Conservation (phyloP, 2,329 filamentous ascomycete genomes). For the Nemania sp. region DNA sequence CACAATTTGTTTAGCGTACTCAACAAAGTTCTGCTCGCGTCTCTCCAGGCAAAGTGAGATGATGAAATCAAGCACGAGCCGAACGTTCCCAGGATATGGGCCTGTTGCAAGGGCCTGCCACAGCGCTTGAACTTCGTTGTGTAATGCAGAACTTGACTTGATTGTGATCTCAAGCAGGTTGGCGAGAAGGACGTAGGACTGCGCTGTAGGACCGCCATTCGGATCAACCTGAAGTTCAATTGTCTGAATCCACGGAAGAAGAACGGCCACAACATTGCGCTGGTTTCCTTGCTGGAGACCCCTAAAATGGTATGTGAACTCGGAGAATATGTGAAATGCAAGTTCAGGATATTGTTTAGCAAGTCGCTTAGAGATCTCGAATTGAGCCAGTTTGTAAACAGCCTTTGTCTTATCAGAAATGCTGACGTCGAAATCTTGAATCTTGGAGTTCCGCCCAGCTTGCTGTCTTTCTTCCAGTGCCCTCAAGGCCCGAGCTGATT, state of each 20-base stretch:
- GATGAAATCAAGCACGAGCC: constrained; percentile 93
- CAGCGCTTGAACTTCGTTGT: constrained; percentile 95
- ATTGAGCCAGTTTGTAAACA: constrained; percentile 96
- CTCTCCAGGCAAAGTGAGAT: constrained; percentile 91
- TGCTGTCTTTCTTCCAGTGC: constrained; percentile 81
- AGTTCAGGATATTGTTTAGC: constrained; percentile 86
- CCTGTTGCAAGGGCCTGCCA: constrained; percentile 97
- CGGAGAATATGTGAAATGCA: constrained; percentile 92
- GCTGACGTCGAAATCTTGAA: constrained; percentile 97
- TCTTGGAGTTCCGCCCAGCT: constrained; percentile 74
- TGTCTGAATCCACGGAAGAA: constrained; percentile 93
- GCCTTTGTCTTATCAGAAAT: constrained; percentile 98
- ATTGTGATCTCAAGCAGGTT: constrained; percentile 97
- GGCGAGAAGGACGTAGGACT: constrained; percentile 91
- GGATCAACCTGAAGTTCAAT: constrained; percentile 92
- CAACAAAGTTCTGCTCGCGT: constrained; percentile 95
- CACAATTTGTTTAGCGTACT: constrained; percentile 97
- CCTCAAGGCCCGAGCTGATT: constrained; percentile 79
- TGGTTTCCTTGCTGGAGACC: constrained; percentile 81
- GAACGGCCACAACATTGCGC: constrained; percentile 89
- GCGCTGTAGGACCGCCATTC: constrained; percentile 84
- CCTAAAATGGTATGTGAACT: constrained; percentile 93
- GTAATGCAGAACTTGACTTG: constrained; percentile 81
- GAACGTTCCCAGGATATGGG: constrained; percentile 89
- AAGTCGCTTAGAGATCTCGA: constrained; percentile 90